These are phyloP conservation scores for Penicillium malachiteum DNA, from an alignment of 495 filamentous ascomycete species.

Conservation along the genomic window DNA sequence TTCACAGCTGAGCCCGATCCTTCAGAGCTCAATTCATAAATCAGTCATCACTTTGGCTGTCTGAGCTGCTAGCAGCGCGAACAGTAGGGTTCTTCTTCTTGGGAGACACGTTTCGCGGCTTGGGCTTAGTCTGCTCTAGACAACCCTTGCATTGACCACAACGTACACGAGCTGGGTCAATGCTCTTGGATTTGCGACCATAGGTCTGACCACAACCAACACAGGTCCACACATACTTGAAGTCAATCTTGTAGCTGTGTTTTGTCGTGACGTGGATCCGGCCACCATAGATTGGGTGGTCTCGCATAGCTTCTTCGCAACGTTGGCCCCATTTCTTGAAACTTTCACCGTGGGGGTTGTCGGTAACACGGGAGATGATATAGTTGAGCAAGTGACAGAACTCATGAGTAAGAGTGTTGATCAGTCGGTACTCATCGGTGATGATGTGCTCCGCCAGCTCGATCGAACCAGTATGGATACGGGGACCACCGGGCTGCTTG, in stretches of 20 bases:
- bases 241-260: conserved; percentile 83
- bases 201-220: conserved; percentile 63
- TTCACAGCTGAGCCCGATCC: no score
- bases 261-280: conserved; percentile 78
- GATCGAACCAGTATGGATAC: conserved; percentile 42
- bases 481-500: no score
- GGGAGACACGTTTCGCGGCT: conserved; percentile 56
- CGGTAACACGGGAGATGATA: conserved; percentile 67
- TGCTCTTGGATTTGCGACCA: conserved; percentile 79
- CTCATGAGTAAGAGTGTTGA: conserved; percentile 89
- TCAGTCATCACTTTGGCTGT: background rate
- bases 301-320: conserved; percentile 43
- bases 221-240: conserved; percentile 87
- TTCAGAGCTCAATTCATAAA: background rate
- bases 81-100: conserved; percentile 48
- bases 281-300: conserved; percentile 45
- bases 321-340: conserved; percentile 72
- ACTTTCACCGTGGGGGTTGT: conserved; percentile 74
- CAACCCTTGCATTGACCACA: conserved; percentile 70
- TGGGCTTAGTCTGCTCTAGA: conserved; percentile 77
- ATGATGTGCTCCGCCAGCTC: conserved; percentile 89
- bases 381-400: conserved; percentile 92
- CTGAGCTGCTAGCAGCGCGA: background rate
- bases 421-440: conserved; percentile 68
- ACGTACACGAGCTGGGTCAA: conserved; percentile 60